Evolutionary conservation across 495 filamentous ascomycete species (phyloP).

Genomic region (Aspergillus hancockii): DNA sequence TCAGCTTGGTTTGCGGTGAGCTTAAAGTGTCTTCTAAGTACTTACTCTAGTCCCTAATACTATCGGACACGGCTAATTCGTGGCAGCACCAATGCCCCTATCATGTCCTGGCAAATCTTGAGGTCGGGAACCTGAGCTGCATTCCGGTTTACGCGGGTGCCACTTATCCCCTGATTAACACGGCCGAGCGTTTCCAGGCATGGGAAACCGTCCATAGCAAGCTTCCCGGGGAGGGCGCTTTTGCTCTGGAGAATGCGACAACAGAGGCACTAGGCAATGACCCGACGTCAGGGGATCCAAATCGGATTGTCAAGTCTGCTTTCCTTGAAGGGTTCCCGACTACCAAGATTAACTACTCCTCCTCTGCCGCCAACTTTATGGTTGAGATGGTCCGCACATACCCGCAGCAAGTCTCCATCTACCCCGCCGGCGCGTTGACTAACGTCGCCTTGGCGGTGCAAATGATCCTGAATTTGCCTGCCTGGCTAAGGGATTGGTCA

Average conservation of each 20-base stretch:
- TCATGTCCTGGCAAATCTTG: slow-evolving; percentile 33
- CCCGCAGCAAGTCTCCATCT: slow-evolving; percentile 36
- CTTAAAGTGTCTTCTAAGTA: neutral
- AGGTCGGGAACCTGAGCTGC: slow-evolving; percentile 34
- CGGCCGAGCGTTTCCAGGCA: slow-evolving; percentile 29
- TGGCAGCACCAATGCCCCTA: slow-evolving; percentile 35
- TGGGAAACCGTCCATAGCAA: slow-evolving; percentile 36
- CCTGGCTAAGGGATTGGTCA: slow-evolving; percentile 31
- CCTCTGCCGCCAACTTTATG: slow-evolving; percentile 38
- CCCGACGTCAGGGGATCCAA: slow-evolving; percentile 33
- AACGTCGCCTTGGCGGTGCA: slow-evolving; percentile 44
- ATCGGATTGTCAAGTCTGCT: slow-evolving; percentile 32
- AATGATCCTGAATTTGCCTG: slow-evolving; percentile 40
- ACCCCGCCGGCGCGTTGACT: slow-evolving; percentile 40
- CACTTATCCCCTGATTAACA: slow-evolving; percentile 37
- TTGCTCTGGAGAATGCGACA: slow-evolving; percentile 33
- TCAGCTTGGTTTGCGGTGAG: slow-evolving; percentile 31
- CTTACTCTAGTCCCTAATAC: neutral
- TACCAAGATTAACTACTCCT: slow-evolving; percentile 28
- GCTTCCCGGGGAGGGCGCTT: slow-evolving; percentile 37
- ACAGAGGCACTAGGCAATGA: slow-evolving; percentile 29
- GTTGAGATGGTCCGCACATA: slow-evolving; percentile 41
- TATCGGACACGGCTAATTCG: slow-evolving; percentile 31
- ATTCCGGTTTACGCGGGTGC: slow-evolving; percentile 36
- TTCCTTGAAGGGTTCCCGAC: slow-evolving; percentile 38